phyloP scores from a whole-genome alignment of 495 filamentous ascomycete species.

The Alectoria sarmentosa region DNA sequence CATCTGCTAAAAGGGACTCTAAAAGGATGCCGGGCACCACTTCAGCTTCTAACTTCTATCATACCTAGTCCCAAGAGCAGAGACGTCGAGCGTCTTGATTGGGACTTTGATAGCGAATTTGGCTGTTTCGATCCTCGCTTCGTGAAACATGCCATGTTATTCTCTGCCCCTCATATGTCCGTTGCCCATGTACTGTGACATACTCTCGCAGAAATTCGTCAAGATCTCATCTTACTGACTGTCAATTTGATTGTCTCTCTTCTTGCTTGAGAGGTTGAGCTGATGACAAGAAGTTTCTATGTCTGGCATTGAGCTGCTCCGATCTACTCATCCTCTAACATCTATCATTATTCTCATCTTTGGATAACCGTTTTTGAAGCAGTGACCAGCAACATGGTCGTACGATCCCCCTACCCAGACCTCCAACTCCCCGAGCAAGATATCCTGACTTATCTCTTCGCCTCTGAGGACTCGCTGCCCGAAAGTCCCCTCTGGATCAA shows the following conservation, averaged over 20 bases:
- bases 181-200: not conserved
- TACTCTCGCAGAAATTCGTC: not conserved
- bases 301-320: not conserved
- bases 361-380: not conserved
- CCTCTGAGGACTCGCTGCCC: conserved; percentile 59
- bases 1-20: not conserved
- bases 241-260: not conserved
- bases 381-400: conserved; percentile 18
- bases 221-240: not conserved
- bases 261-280: not conserved
- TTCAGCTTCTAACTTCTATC: not conserved
- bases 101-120: not conserved
- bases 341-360: not conserved
- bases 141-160: not conserved
- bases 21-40: not conserved
- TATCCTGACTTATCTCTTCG: conserved; percentile 70
- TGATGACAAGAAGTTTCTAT: not conserved
- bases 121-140: not conserved
- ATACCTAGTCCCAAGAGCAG: not conserved
- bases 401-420: conserved; percentile 37
- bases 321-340: not conserved
- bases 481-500: conserved; percentile 76
- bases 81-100: not conserved
- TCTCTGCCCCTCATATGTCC: not conserved
- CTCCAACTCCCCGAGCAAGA: conserved; percentile 60